Percentiles rank a stretch among this genome's conserved stretches.
phyloP scores from a whole-genome alignment of 78 protist genomes.

The Dictyostelium citrinum region DNA sequence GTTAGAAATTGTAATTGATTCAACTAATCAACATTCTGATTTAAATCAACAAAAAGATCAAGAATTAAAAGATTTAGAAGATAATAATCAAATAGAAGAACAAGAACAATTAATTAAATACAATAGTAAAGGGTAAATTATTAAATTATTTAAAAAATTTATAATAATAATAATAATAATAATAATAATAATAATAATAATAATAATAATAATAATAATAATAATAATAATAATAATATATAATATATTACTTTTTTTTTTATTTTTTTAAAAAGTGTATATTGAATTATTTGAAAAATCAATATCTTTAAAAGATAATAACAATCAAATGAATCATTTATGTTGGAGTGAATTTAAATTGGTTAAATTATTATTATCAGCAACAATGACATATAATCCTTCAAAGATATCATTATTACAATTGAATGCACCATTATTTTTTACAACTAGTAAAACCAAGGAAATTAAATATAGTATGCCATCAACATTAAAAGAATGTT shows the following conservation, averaged over 20 bases:
- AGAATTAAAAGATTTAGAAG: too few species aligned
- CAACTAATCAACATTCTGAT: neutral
- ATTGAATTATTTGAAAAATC: neutral
- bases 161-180: neutral
- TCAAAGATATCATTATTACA: conserved; percentile 64
- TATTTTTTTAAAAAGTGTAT: neutral
- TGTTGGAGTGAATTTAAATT: conserved; percentile 18
- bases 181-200: too few species aligned
- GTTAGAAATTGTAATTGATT: conserved; percentile 67
- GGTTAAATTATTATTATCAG: conserved; percentile 70
- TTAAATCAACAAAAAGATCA: neutral
- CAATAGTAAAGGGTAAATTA: neutral
- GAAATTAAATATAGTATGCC: conserved; percentile 58
- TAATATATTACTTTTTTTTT: neutral
- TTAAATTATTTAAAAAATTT: neutral
- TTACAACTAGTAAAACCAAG: conserved; percentile 32
- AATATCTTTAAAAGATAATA: neutral
- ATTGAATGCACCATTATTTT: conserved; percentile 68
- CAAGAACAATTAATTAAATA: neutral
- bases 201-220: too few species aligned
- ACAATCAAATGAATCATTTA: conserved; percentile 15
- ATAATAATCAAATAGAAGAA: neutral
- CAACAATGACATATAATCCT: conserved; percentile 80
- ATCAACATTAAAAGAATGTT: conserved; percentile 30
- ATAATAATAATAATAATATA: too few species aligned